A percentile compares a stretch with the other conserved stretches of the same genome.
Evolutionary conservation across 106 monocot species (phyloP).

Genomic region (Vanilla planifolia): DNA sequence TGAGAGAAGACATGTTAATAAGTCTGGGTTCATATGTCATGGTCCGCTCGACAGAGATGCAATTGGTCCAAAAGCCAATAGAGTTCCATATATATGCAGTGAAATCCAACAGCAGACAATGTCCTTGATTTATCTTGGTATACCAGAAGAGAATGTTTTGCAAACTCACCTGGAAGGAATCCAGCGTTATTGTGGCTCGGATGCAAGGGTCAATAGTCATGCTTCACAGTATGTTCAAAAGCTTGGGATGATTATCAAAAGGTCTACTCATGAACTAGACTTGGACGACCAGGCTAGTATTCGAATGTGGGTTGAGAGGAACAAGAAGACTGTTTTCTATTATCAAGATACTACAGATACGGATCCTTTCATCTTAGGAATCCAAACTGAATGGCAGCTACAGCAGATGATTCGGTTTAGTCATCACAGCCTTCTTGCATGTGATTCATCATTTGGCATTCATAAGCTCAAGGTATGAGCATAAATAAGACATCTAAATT

Average conservation of each 20-base stretch:
- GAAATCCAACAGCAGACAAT: constrained; percentile 96
- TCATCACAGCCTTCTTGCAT: constrained; percentile 77
- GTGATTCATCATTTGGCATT: constrained; percentile 89
- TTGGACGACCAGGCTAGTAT: constrained; percentile 93
- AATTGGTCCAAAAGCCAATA: constrained; percentile 84
- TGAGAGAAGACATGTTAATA: constrained; percentile 82
- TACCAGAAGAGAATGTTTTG: constrained; percentile 90
- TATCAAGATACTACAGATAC: constrained; percentile 81
- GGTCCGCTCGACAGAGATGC: constrained; percentile 95
- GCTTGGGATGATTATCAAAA: constrained; percentile 91
- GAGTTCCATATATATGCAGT: constrained; percentile 71
- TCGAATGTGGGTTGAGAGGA: constrained; percentile 88
- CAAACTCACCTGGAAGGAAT: constrained; percentile 91
- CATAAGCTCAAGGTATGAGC: constrained; percentile 80
- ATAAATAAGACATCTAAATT: neutral
- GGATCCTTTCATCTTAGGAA: constrained; percentile 91
- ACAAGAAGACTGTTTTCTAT: constrained; percentile 90
- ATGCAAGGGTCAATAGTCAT: constrained; percentile 43
- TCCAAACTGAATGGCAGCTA: constrained; percentile 97
- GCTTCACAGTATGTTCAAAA: constrained; percentile 96
- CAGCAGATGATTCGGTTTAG: constrained; percentile 96
- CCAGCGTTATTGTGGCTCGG: constrained; percentile 79
- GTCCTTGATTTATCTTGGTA: constrained; percentile 89
- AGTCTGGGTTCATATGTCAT: constrained; percentile 90
- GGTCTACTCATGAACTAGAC: constrained; percentile 93